Evolutionary conservation across 305 asterid species (phyloP).

Genomic region (Solanum hybrid): DNA sequence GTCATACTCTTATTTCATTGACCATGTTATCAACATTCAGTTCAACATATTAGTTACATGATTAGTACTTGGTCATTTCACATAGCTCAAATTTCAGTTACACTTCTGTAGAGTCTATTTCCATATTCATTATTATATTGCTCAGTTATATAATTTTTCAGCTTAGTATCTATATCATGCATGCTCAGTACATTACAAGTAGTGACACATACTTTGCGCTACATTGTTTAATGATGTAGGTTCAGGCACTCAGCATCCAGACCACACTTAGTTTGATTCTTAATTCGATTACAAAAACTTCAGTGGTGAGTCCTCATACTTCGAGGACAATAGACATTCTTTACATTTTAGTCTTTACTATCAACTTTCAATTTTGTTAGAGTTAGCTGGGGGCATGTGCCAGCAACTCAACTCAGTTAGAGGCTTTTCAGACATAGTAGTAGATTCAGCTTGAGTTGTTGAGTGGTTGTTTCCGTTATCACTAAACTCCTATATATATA

Average conservation of each 20-base stretch:
- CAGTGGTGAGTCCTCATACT: not conserved
- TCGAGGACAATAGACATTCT: not conserved
- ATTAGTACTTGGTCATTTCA: not conserved
- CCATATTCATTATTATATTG: not conserved
- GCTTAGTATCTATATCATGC: not conserved
- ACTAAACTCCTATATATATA: no score
- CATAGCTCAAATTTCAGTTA: not conserved
- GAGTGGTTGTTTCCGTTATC: no score
- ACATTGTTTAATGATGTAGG: not conserved
- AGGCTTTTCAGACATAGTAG: no score
- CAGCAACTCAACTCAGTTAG: no score
- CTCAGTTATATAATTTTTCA: no score
- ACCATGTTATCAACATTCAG: not conserved
- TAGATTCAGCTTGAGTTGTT: no score
- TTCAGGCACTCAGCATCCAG: not conserved
- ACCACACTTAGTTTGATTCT: not conserved
- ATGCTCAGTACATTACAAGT: not conserved
- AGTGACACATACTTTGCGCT: not conserved
- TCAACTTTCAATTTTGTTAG: no score
- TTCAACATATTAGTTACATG: not conserved
- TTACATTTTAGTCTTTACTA: not conserved
- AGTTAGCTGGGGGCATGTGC: no score
- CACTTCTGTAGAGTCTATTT: not conserved
- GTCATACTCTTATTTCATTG: no score
- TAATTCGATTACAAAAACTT: accelerated